Evolutionary conservation across 2,329 filamentous ascomycete genomes (phyloP), one percentile per base, ranked within the genome.

Genomic region (Pestalotiopsis sp.): DNA sequence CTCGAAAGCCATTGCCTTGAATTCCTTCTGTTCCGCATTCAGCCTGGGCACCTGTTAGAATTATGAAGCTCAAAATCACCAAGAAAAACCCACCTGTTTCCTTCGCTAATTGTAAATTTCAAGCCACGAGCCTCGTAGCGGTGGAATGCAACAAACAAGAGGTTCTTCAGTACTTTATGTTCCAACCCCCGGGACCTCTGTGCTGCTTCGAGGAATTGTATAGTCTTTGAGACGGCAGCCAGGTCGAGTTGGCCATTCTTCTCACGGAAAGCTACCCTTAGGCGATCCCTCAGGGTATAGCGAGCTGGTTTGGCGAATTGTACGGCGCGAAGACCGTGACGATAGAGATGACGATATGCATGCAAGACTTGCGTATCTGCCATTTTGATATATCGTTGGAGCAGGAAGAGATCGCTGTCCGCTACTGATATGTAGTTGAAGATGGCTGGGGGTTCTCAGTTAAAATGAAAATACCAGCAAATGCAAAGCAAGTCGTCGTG

Each of bases 331-430:
- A 94, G 84, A 20, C 87, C 81, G 6, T 84, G 84, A 65, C 90
- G 88, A 75, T 92, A 91, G 40, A 96, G 83, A 68, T 87, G 83
- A 69, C 93, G 87, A 79, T 95, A 96, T 60, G 91, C 88, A 72
- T 86, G 84, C 52, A 90, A 75, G 64, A 93, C 75, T 38, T 89
- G 80, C 14, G 75, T 69, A 9, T 77, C 75, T 24, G 79, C 72
- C 78, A 79, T 79, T 24, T 55, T 52, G 57, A 17, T n/a, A 20
- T 55, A 7, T 39, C 4, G 35, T 3, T 20, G n/a, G 6, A 22
- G 30, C 30, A n/a, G 17, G 20, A 39, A 35, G 38, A 13, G 10
- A 24, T 7, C 55, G 40, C 11, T 17, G 5, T 14, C n/a, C 22
- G 20, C 60, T 63, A n/a, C 26, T n/a, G 9, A 20, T 9, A 63